phyloP scores from a whole-genome alignment of 768 basidiomycete genomes.

The Naganishia randhawae region DNA sequence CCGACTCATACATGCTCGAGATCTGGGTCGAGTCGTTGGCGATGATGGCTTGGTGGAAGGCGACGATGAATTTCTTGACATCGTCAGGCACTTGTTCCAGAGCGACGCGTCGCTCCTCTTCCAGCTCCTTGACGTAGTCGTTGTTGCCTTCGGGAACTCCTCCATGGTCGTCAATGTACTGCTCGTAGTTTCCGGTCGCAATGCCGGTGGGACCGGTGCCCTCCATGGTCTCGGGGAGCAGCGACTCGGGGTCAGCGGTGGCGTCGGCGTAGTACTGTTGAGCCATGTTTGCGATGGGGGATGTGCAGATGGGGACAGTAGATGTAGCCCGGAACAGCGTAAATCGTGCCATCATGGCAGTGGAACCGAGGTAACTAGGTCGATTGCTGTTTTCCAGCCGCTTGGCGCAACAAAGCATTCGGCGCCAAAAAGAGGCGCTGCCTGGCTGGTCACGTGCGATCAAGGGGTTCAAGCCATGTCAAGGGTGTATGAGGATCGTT shows the following conservation, averaged over 20 bases:
- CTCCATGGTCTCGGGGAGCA: constrained; percentile 17
- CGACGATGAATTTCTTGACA: constrained; percentile 91
- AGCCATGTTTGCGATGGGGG: constrained; percentile 22
- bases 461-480: too few species aligned
- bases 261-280: constrained; percentile 24
- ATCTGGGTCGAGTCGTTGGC: constrained; percentile 89
- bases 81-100: constrained; percentile 80
- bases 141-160: background rate
- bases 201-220: background rate
- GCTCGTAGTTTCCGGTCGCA: constrained; percentile 12
- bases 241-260: constrained; percentile 15
- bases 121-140: constrained; percentile 59
- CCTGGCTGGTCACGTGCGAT: too few species aligned
- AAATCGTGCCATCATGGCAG: too few species aligned
- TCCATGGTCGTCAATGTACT: constrained; percentile 19
- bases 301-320: too few species aligned
- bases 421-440: too few species aligned
- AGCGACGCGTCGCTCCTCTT: constrained; percentile 70
- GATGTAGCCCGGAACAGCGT: too few species aligned
- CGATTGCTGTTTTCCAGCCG: too few species aligned
- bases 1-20: constrained; percentile 87
- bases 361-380: too few species aligned
- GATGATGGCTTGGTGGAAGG: constrained; percentile 87
- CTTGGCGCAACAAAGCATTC: too few species aligned
- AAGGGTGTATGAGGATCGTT: too few species aligned